Evolutionary conservation across 768 basidiomycete species (phyloP).

Genomic region (Trametes maxima): DNA sequence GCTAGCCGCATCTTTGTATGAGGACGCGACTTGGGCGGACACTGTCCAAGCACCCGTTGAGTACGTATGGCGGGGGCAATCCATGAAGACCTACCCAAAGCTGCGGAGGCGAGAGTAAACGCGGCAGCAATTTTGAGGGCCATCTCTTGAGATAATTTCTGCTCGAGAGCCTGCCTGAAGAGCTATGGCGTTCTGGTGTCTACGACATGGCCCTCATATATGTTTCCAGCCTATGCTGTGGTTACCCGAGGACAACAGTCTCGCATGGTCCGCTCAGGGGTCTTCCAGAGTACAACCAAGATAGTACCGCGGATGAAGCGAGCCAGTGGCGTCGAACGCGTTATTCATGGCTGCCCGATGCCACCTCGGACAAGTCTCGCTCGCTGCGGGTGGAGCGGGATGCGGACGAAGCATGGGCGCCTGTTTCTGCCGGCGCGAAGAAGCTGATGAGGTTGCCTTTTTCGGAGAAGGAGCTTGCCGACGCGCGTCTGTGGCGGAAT

Average conservation of each 20-base stretch:
- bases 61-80: no score
- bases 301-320: slow-evolving; percentile 16
- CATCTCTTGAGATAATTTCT: background rate
- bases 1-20: slow-evolving; percentile 28
- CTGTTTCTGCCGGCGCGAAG: background rate
- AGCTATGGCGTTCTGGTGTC: background rate
- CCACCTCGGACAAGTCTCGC: slow-evolving; percentile 19
- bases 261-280: background rate
- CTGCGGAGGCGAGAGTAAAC: slow-evolving; percentile 2
- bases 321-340: background rate
- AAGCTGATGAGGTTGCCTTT: slow-evolving; percentile 11
- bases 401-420: background rate
- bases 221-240: background rate
- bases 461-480: background rate
- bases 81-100: slow-evolving; percentile 14
- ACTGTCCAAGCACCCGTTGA: no score
- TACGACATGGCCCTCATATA: slow-evolving; percentile 9
- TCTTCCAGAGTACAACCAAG: slow-evolving; percentile 12
- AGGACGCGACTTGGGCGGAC: slow-evolving; percentile 23
- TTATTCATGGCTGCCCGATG: slow-evolving; percentile 2
- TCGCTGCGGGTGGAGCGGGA: slow-evolving; percentile 6
- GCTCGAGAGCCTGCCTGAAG: no score
- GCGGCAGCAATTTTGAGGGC: slow-evolving; percentile 1
- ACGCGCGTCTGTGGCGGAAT: slow-evolving; percentile 19
- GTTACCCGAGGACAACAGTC: background rate